Conservation (phyloP, 2,329 filamentous ascomycete genomes). For the Coleophoma eucalyptorum region DNA sequence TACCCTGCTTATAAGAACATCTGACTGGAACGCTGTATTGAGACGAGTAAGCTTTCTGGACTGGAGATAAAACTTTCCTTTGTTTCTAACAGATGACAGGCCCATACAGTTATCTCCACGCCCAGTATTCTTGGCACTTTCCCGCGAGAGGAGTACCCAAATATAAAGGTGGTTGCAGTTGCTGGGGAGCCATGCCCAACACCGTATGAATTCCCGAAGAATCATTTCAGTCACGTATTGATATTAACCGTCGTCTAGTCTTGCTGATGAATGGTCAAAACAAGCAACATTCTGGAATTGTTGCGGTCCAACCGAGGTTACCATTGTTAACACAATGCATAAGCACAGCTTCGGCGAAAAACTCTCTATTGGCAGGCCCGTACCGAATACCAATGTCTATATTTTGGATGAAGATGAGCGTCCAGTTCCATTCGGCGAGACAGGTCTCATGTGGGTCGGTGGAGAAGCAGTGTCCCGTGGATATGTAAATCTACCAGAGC, state of each 20-base stretch:
- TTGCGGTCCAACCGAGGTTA: slow-evolving; percentile 57
- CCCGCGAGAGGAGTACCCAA: slow-evolving; percentile 40
- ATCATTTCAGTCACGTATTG: slow-evolving; percentile 2
- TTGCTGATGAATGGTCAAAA: slow-evolving; percentile 54
- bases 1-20: slow-evolving; percentile 47
- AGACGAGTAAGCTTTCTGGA: slow-evolving; percentile 32
- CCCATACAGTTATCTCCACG: slow-evolving; percentile 50
- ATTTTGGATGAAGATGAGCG: slow-evolving; percentile 35
- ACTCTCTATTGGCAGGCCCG: slow-evolving; percentile 50
- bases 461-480: slow-evolving; percentile 31
- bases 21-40: slow-evolving; percentile 43
- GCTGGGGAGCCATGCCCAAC: slow-evolving; percentile 50
- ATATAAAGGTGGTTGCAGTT: slow-evolving; percentile 48
- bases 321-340: slow-evolving; percentile 55
- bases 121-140: slow-evolving; percentile 51
- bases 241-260: slow-evolving; percentile 15
- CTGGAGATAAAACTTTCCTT: not conserved
- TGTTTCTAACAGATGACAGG: slow-evolving; percentile 27
- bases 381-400: slow-evolving; percentile 51
- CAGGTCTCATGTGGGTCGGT: slow-evolving; percentile 39
- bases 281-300: slow-evolving; percentile 49
- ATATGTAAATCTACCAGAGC: slow-evolving; percentile 28
- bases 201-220: slow-evolving; percentile 28
- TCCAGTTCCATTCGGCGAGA: slow-evolving; percentile 32
- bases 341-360: slow-evolving; percentile 40